These are phyloP conservation scores for Syncephalastrum contaminatum DNA, from an alignment of 371 early-diverging fungal genomes.

Conservation along the genomic window DNA sequence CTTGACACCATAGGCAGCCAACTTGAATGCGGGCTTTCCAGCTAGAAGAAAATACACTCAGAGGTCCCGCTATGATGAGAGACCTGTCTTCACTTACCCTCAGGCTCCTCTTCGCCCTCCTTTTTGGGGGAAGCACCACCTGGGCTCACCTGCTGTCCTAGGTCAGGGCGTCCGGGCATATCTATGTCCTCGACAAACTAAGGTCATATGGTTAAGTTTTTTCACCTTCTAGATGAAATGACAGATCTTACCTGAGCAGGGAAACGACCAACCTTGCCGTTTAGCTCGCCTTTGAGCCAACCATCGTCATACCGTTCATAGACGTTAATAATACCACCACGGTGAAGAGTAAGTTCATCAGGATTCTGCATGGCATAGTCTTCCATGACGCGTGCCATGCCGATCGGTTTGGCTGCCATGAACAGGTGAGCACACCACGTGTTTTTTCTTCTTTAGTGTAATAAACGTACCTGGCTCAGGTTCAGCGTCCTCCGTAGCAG, in stretches of 20 bases:
- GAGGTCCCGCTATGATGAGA: not conserved
- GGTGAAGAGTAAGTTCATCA: conserved; percentile 65
- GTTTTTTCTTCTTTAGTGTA: not conserved
- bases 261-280: conserved; percentile 68
- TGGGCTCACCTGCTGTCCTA: conserved; percentile 21
- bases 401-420: conserved; percentile 30
- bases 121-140: conserved; percentile 3
- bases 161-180: conserved; percentile 48
- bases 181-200: conserved; percentile 40
- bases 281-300: conserved; percentile 71
- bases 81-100: conserved; percentile 11
- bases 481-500: too few species aligned
- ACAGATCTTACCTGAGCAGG: conserved; percentile 56
- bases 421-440: not conserved
- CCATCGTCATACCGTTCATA: conserved; percentile 63
- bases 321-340: conserved; percentile 67
- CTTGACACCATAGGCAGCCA: conserved; percentile 80
- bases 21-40: conserved; percentile 33
- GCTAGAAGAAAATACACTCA: conserved; percentile 3
- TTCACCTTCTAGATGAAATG: not conserved
- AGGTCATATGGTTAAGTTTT: not conserved
- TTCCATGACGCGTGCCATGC: conserved; percentile 63
- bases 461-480: too few species aligned
- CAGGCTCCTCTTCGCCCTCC: conserved; percentile 23
- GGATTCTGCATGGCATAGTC: conserved; percentile 69